Conservation (phyloP, 345 rosid species). For the Rhodamnia argentea region DNA sequence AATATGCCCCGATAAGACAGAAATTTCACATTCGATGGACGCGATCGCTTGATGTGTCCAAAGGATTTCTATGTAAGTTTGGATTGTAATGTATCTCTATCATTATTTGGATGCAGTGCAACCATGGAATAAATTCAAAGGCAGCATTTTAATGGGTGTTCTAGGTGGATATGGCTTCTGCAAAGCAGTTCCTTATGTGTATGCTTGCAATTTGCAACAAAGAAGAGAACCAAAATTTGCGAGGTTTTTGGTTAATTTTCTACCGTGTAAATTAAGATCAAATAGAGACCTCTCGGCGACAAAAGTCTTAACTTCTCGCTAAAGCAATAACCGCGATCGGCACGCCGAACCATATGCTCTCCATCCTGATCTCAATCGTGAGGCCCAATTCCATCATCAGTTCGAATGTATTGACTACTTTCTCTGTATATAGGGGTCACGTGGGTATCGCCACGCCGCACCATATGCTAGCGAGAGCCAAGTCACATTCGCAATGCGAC, state of each 20-base stretch:
- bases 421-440: neutral
- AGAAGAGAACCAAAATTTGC: neutral
- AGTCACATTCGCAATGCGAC: constrained; percentile 47
- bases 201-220: neutral
- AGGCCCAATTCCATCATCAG: neutral
- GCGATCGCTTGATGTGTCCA: neutral
- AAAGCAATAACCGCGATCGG: no score
- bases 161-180: neutral
- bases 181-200: neutral
- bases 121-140: neutral
- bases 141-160: neutral
- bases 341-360: neutral
- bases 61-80: neutral
- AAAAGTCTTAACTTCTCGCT: neutral
- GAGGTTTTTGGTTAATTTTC: neutral
- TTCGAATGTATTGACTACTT: neutral
- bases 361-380: neutral
- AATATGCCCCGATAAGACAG: neutral
- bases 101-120: neutral
- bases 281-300: neutral
- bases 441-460: no score
- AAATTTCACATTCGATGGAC: neutral
- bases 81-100: neutral
- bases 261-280: neutral
- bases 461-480: constrained; percentile 22